phyloP scores from a whole-genome alignment of 768 basidiomycete genomes.

The Macrolepiota fuliginosa region DNA sequence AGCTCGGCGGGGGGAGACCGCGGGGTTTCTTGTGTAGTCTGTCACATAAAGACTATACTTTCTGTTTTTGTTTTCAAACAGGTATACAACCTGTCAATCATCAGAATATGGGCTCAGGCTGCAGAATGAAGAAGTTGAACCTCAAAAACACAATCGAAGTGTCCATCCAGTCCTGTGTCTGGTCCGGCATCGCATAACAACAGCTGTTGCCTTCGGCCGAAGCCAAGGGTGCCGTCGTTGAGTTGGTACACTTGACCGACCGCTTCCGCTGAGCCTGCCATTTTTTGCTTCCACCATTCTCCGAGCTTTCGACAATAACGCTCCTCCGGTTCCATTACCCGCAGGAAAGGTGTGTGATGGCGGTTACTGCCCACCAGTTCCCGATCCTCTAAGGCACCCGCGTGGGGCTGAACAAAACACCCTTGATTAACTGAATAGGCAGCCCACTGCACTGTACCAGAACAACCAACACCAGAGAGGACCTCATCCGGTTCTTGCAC shows the following conservation, averaged over 20 bases:
- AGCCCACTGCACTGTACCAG: background rate
- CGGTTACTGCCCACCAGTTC: background rate
- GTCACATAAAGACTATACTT: constrained; percentile 58
- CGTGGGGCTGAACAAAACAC: background rate
- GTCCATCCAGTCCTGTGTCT: constrained; percentile 41
- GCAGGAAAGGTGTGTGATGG: constrained; percentile 1
- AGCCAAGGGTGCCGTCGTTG: background rate
- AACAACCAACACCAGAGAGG: constrained; percentile 5
- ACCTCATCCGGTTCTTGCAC: too few relatives aligned
- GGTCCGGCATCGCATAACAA: constrained; percentile 52
- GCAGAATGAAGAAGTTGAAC: constrained; percentile 27
- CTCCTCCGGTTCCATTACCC: background rate
- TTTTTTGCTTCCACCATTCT: constrained; percentile 10
- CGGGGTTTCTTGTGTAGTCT: constrained; percentile 54
- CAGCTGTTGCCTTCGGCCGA: constrained; percentile 29
- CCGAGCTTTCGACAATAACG: constrained; percentile 8
- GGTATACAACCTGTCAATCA: constrained; percentile 44
- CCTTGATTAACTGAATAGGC: background rate
- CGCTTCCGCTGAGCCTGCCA: background rate
- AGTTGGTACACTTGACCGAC: constrained; percentile 1
- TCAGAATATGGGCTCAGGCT: background rate
- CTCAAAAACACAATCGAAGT: constrained; percentile 64
- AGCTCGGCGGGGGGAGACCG: constrained; percentile 29
- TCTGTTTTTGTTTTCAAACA: constrained; percentile 31
- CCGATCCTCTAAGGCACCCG: background rate